Evolutionary conservation across 371 early-diverging fungal genomes (phyloP).

Genomic region (Dinochytrium kinnereticum): DNA sequence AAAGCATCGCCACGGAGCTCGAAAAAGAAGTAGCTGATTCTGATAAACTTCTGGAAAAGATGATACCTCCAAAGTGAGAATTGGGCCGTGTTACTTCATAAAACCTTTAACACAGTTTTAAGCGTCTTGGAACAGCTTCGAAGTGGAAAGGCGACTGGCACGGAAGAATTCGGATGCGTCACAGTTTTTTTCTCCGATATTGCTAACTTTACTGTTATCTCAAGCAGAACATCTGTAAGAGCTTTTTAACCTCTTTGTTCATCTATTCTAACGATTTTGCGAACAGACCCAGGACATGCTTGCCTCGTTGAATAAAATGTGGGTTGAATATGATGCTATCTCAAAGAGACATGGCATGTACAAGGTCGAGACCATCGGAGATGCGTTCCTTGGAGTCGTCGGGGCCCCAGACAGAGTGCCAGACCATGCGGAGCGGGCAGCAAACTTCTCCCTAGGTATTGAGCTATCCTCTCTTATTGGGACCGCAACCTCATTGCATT

Average conservation of each 20-base stretch:
- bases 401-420: slow-evolving; percentile 40
- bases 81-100: background rate
- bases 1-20: slow-evolving; percentile 30
- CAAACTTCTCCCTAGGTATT: slow-evolving; percentile 30
- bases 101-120: background rate
- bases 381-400: slow-evolving; percentile 47
- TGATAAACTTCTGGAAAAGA: slow-evolving; percentile 38
- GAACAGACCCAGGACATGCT: slow-evolving; percentile 45
- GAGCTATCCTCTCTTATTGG: too few relatives aligned
- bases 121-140: slow-evolving; percentile 41
- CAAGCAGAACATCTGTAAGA: slow-evolving; percentile 24
- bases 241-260: background rate
- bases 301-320: slow-evolving; percentile 43
- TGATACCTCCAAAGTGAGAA: slow-evolving; percentile 40
- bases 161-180: slow-evolving; percentile 42
- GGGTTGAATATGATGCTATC: slow-evolving; percentile 48
- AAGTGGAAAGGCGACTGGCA: slow-evolving; percentile 37
- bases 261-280: background rate
- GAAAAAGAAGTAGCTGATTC: slow-evolving; percentile 31
- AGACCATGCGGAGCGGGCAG: slow-evolving; percentile 42
- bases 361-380: slow-evolving; percentile 56
- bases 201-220: slow-evolving; percentile 42
- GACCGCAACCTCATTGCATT: background rate
- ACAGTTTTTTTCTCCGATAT: slow-evolving; percentile 50
- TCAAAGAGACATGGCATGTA: slow-evolving; percentile 44